phyloP scores from a whole-genome alignment of 2,329 filamentous ascomycete species.

The Nannizziopsis arthrosporioides region DNA sequence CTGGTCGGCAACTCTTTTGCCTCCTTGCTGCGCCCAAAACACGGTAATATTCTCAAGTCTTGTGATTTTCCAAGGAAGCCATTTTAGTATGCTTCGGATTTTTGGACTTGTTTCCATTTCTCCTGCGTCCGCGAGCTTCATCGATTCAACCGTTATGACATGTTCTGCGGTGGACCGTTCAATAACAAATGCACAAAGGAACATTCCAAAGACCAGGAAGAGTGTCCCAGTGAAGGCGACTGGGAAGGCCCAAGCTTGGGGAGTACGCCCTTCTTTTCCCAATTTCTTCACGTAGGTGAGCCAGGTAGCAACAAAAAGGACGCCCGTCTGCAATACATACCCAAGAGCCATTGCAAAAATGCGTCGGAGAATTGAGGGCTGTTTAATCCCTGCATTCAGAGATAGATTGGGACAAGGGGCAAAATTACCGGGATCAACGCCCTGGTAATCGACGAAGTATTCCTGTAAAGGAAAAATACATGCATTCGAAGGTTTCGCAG shows the following conservation, averaged over 20 bases:
- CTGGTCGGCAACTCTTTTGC: constrained; percentile 30
- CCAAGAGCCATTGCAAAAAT: constrained; percentile 18
- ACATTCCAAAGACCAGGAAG: constrained; percentile 22
- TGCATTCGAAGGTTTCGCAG: background rate
- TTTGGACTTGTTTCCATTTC: no score
- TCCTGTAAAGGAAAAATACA: constrained; percentile 1
- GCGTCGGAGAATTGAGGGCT: background rate
- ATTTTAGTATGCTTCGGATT: no score
- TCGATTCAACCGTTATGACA: constrained; percentile 7
- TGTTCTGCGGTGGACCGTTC: constrained; percentile 17
- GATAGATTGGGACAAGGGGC: constrained; percentile 18
- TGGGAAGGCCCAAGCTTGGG: constrained; percentile 20
- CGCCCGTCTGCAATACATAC: constrained; percentile 7
- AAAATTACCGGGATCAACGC: background rate
- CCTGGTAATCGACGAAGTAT: background rate
- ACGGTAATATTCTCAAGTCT: constrained; percentile 18
- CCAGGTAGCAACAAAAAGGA: constrained; percentile 8
- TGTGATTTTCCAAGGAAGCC: constrained; percentile 13
- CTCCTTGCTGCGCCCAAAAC: constrained; percentile 32
- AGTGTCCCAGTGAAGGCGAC: constrained; percentile 25
- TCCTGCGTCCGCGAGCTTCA: no score
- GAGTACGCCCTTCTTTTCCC: background rate
- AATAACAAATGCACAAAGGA: constrained; percentile 25
- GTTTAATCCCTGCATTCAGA: constrained; percentile 18
- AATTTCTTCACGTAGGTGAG: constrained; percentile 3